Evolutionary conservation across 75 land plant genomes (phyloP), one percentile per base, ranked within the genome.

Genomic region (Pinus tabuliformis): DNA sequence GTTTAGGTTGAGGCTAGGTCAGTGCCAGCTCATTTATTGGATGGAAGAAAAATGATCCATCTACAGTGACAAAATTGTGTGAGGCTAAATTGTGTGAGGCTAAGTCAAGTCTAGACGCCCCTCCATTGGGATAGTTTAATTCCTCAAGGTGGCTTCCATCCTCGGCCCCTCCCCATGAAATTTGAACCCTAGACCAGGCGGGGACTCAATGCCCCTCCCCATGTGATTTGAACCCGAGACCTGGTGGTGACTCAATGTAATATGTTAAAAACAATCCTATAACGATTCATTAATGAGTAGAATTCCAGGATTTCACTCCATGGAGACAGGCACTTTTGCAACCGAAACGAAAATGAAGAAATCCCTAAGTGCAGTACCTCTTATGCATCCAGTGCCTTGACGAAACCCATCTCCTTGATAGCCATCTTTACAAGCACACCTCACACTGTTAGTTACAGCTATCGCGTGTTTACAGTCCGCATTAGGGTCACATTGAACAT

Each of bases 331-430:
- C 11, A 7, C 8, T 45, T 42, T 28, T 5, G n/a, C 1, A 37
- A 36, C 45, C 49, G 39, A 16, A 36, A 5, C 18, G 1, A 36
- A 66, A 26, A 66, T 45, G 37, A 65, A 16, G 6, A 42, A 33
- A 15, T 16, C 2, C n/a, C 9, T 8, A 45, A 7, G 52, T 7
- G 8, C 52, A 8, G 52, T 28, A 87, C 91, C 86, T 86, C 20
- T 78, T 59, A 56, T 74, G 83, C 90, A 86, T 37, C 90, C 88
- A 28, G 1, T 39, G 30, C 83, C 92, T 28, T 59, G 65, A 37
- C 1, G 20, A 66, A 78, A 91, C 0, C 90, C 93, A 56, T 91
- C 90, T 5, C 93, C 93, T 49, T 70, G 39, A 59, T 75, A 86
- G 6, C 90, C 93, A 0, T 72, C 78, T 1, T 70, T 56, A 79